Evolutionary conservation across 2,329 filamentous ascomycete species (phyloP).

Genomic region (Sporothrix globosa): DNA sequence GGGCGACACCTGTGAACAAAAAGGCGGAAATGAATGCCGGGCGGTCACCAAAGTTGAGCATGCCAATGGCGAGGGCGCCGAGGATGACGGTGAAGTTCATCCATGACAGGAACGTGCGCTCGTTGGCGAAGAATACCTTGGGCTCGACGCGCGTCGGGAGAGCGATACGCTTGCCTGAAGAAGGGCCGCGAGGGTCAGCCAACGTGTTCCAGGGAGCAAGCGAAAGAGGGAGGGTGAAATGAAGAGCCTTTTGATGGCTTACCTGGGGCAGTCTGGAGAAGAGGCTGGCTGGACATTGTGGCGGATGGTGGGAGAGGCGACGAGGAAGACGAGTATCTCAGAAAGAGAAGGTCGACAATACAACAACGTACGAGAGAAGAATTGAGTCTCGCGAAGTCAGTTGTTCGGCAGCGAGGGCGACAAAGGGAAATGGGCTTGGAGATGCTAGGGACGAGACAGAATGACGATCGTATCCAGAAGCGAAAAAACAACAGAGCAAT

Average conservation of each 20-base stretch:
- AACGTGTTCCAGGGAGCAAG: constrained; percentile 16
- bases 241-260: constrained; percentile 36
- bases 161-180: constrained; percentile 90
- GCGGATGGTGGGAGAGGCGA: constrained; percentile 19
- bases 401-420: background rate
- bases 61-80: constrained; percentile 91
- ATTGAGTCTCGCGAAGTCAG: constrained; percentile 3
- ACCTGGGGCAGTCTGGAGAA: constrained; percentile 93
- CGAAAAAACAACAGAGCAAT: constrained; percentile 2
- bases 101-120: constrained; percentile 98
- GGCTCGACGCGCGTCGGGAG: constrained; percentile 97
- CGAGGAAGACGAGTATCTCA: background rate
- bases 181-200: constrained; percentile 6
- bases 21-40: constrained; percentile 92
- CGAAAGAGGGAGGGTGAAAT: background rate
- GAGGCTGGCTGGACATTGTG: constrained; percentile 92
- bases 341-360: background rate
- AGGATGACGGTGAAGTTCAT: constrained; percentile 99
- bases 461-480: constrained; percentile 14
- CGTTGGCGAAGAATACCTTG: constrained; percentile 99
- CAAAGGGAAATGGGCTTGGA: background rate
- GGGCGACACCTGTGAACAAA: constrained; percentile 90
- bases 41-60: constrained; percentile 96
- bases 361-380: background rate
- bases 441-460: constrained; percentile 5